Conservation (phyloP, 2,329 filamentous ascomycete genomes). For the Neospermospora avenae region DNA sequence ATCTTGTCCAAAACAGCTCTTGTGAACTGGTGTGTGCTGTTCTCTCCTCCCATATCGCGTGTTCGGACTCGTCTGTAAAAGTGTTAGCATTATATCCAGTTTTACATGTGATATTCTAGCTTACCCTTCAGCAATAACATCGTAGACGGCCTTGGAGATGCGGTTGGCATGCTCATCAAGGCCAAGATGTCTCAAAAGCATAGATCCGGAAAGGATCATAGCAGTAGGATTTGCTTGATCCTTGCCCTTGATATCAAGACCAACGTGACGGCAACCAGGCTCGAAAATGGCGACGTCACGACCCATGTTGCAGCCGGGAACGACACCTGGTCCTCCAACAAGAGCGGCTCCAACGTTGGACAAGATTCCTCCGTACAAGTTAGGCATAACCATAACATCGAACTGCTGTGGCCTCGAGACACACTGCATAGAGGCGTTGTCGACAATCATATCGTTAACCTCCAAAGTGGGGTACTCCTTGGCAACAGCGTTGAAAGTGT, state of each 20-base stretch:
- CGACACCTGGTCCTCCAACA: constrained; percentile 93
- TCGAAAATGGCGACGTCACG: constrained; percentile 98
- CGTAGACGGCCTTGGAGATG: constrained; percentile 82
- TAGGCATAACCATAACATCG: constrained; percentile 99
- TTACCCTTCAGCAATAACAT: constrained; percentile 84
- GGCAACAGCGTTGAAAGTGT: constrained; percentile 89
- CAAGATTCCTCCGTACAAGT: constrained; percentile 96
- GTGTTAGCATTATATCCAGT: constrained; percentile 31
- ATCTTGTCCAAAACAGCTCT: constrained; percentile 92
- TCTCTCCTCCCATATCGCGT: constrained; percentile 90
- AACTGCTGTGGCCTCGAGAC: constrained; percentile 96
- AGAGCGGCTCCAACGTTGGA: constrained; percentile 98
- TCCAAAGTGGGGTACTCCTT: constrained; percentile 95
- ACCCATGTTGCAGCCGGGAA: constrained; percentile 99
- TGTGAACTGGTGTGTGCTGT: constrained; percentile 93
- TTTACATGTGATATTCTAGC: constrained; percentile 35
- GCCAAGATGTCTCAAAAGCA: constrained; percentile 95
- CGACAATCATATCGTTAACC: constrained; percentile 99
- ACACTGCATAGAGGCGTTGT: constrained; percentile 99
- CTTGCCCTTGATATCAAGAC: constrained; percentile 99
- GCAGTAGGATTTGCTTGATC: constrained; percentile 98
- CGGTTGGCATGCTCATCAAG: constrained; percentile 98
- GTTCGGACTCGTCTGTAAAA: constrained; percentile 72
- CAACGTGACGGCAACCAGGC: constrained; percentile 98
- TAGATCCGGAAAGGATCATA: constrained; percentile 89